Base-by-base conservation (phyloP, 2,329 filamentous ascomycete species). In the Dothideomycetidae sp. region DNA sequence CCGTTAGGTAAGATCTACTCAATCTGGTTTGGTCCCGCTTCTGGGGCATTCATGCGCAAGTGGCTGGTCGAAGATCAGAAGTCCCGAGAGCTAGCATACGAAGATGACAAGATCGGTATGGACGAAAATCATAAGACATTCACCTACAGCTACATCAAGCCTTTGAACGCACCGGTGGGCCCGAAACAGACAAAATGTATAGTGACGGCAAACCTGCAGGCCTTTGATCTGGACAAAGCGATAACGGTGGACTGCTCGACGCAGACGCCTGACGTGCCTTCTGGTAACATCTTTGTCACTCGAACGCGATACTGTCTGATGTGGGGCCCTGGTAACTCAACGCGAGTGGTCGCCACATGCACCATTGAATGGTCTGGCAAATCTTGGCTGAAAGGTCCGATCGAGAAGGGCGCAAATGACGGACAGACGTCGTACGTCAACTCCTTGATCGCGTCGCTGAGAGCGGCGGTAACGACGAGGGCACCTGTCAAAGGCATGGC, bases 361-460 rank as follows among this genome's bases (percentile, higher is more conserved):
- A 79, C 76, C 2, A 81, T 94, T 30, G 92, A 98, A 53, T 98
- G 92, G 92, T 78, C 79, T 3, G 86, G 86, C 49, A 98, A 96
- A 68, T 94, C 86, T 63, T 98, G 90, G 90, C 64, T 98, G 31
- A 94, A 90, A 64, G 83, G 86, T 92, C 82, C 90, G 2, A 98
- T 98, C 48, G 90, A 98, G 56, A 94, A 93, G 57, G 88, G 84
- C 42, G 84, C 86, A 30, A 86, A 81, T 44, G 86, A 94, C 39
- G 90, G 90, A 17, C 90, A 98, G 59, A 69, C 68, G 5, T 70
- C 77, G 41, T 93, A 92, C 54, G 81, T 80, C 44, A 86, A 79
- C 48, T 81, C 88, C 40, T 62, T 98, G 4, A 72, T 86, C 37
- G 73, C 77, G 7, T 71, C 77, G 17, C 64, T 38, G 12, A 84